Evolutionary conservation across 2,329 filamentous ascomycete genomes (phyloP).

Genomic region (Ophiosphaerella narmari): DNA sequence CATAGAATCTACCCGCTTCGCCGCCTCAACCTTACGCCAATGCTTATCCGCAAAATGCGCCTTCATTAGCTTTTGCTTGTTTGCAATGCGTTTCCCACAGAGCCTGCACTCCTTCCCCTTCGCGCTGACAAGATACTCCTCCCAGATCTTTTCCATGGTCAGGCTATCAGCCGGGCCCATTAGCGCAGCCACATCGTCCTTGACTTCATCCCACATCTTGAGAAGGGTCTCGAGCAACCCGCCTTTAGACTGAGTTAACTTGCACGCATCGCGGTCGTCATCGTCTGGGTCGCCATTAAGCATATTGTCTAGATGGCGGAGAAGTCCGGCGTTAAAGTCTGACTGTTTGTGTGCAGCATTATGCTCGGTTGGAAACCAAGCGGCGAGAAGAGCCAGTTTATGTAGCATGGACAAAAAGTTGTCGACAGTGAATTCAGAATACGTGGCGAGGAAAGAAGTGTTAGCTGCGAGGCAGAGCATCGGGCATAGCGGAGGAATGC

Average conservation of each 20-base stretch:
- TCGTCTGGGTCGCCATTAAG: conserved; percentile 15
- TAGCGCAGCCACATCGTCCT: conserved; percentile 10
- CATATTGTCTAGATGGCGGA: conserved; percentile 6
- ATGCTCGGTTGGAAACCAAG: conserved; percentile 20
- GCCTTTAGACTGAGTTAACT: background rate
- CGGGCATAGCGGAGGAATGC: conserved; percentile 21
- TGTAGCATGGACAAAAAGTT: conserved; percentile 13
- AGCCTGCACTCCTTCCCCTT: conserved; percentile 16
- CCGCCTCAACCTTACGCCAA: conserved; percentile 8
- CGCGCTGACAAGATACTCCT: conserved; percentile 6
- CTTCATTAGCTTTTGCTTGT: conserved; percentile 8
- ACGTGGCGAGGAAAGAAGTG: conserved; percentile 12
- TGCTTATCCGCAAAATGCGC: conserved; percentile 17
- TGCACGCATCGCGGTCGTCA: background rate
- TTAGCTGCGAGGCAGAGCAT: conserved; percentile 12
- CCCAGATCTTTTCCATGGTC: conserved; percentile 10
- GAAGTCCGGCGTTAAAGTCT: conserved; percentile 8
- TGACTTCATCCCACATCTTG: conserved; percentile 17
- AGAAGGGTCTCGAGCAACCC: conserved; percentile 11
- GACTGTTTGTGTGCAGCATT: conserved; percentile 9
- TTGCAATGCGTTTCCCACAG: conserved; percentile 4
- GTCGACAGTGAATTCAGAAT: conserved; percentile 7
- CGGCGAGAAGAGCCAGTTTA: conserved; percentile 13
- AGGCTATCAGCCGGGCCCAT: conserved; percentile 5
- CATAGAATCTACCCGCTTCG: background rate